These are phyloP conservation scores for Flaveria ramosissima DNA, from an alignment of 129 eudicot genomes.

Conservation along the genomic window DNA sequence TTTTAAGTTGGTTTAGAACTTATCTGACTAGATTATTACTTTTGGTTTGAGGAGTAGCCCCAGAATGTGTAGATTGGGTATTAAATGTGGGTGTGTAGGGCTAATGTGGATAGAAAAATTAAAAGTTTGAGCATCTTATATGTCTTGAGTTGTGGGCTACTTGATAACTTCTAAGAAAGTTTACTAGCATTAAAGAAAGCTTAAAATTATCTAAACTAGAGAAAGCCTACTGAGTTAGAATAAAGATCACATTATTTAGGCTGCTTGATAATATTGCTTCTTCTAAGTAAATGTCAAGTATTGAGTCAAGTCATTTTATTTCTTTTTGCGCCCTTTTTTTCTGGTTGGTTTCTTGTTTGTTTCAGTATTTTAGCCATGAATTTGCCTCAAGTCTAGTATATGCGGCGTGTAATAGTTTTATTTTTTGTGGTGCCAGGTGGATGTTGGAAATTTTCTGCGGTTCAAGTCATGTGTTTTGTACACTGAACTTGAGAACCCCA, in stretches of 20 bases:
- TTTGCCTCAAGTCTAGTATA: no score
- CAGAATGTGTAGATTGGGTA: neutral
- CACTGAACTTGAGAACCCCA: constrained; percentile 79
- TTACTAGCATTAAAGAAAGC: neutral
- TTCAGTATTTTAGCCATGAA: neutral
- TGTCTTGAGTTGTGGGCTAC: neutral
- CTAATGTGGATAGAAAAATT: neutral
- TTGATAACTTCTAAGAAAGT: neutral
- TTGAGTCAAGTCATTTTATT: neutral
- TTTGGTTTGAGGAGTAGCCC: neutral
- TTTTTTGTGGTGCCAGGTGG: constrained; percentile 61
- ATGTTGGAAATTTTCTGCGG: constrained; percentile 93
- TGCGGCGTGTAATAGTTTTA: neutral
- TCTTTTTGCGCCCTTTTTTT: no score
- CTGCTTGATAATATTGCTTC: neutral
- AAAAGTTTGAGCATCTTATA: neutral
- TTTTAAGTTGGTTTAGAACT: neutral
- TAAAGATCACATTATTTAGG: neutral
- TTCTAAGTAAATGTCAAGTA: neutral
- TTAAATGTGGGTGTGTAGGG: neutral
- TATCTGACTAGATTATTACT: neutral
- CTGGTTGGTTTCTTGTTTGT: neutral
- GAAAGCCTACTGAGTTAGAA: neutral
- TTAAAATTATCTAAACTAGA: constrained; percentile 15
- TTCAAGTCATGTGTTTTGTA: constrained; percentile 85